These are phyloP conservation scores for Iris macrosiphon DNA, from an alignment of 106 monocot species.

Conservation along the genomic window DNA sequence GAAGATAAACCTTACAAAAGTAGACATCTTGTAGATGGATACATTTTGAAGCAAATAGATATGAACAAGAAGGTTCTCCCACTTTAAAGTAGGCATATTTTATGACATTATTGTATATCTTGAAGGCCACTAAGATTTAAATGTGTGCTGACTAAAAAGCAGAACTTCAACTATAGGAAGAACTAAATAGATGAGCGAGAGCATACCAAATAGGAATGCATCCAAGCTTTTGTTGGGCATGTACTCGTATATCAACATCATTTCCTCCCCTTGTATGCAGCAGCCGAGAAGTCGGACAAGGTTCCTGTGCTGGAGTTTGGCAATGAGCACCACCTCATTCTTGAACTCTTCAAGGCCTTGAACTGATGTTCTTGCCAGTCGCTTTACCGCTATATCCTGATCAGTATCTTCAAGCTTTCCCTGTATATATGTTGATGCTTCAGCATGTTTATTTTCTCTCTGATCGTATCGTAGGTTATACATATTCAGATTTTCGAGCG, in stretches of 20 bases:
- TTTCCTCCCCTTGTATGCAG: conserved; percentile 36
- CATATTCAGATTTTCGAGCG: no score
- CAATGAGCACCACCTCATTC: conserved; percentile 32
- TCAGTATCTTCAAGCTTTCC: conserved; percentile 9
- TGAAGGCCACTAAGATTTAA: no score
- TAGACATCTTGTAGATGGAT: no score
- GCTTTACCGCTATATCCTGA: conserved; percentile 35
- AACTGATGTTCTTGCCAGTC: conserved; percentile 24
- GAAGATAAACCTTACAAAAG: no score
- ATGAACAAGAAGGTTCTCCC: no score
- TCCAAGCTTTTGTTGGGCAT: conserved; percentile 13
- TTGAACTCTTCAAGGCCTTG: conserved; percentile 31
- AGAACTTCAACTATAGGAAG: no score
- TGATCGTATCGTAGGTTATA: not conserved
- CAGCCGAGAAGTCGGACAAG: conserved; percentile 34
- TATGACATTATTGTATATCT: no score
- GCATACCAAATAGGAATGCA: conserved; percentile 3
- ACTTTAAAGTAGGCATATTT: no score
- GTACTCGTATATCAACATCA: conserved; percentile 15
- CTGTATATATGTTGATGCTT: not conserved
- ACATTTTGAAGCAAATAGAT: no score
- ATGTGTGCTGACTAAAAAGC: no score
- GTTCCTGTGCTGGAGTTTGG: conserved; percentile 39
- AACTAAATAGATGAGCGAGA: no score
- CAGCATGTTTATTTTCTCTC: not conserved